Evolutionary conservation across 208 protist species (phyloP).

Genomic region (Phytomonas sp.): DNA sequence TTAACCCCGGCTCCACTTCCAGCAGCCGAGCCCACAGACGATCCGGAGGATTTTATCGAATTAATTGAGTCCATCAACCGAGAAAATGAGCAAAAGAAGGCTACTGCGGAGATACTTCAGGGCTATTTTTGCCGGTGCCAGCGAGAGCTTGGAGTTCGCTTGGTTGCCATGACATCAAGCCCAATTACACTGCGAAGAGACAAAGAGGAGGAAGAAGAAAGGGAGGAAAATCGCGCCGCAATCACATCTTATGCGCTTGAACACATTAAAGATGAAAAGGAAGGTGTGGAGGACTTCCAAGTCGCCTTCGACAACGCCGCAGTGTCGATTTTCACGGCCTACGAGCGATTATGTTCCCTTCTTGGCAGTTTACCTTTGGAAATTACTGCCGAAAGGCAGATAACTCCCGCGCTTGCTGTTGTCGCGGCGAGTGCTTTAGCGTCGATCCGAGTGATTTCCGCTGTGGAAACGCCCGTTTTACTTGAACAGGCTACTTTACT

Average conservation of each 20-base stretch:
- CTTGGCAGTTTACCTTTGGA: conserved; percentile 17
- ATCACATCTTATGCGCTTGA: conserved; percentile 28
- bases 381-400: too few species aligned
- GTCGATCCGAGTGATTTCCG: too few species aligned
- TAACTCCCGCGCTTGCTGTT: too few species aligned
- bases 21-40: conserved; percentile 50
- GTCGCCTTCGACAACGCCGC: conserved; percentile 32
- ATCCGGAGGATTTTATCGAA: conserved; percentile 53
- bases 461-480: too few species aligned
- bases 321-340: conserved; percentile 50
- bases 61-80: conserved; percentile 14
- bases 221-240: too few species aligned
- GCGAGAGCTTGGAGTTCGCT: conserved; percentile 6
- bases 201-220: too few species aligned
- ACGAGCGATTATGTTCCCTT: conserved; percentile 48
- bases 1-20: conserved; percentile 42
- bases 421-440: too few species aligned
- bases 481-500: too few species aligned
- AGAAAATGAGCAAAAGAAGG: conserved; percentile 16
- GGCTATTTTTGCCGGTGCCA: conserved; percentile 11
- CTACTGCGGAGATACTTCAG: conserved; percentile 14
- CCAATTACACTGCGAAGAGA: too few species aligned
- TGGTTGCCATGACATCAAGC: conserved; percentile 11
- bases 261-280: conserved; percentile 2
- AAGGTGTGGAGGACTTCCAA: conserved; percentile 33